Evolutionary conservation across 106 monocot species (phyloP).

Genomic region (Acanthochlamys bracteata): DNA sequence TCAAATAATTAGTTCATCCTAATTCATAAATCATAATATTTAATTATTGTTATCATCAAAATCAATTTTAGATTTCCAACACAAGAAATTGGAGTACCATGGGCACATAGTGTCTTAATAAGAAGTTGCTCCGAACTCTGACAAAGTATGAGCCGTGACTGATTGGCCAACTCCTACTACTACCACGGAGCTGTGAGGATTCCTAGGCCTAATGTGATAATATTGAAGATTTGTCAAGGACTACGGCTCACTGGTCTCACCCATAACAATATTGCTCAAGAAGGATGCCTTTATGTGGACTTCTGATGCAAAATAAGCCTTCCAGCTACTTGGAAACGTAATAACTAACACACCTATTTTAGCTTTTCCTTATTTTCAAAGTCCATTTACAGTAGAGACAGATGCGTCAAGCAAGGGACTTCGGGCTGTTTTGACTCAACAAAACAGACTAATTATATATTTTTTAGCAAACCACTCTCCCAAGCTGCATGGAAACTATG

Average conservation of each 20-base stretch:
- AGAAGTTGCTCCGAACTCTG: background rate
- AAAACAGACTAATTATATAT: background rate
- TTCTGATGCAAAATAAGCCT: background rate
- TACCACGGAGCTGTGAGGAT: background rate
- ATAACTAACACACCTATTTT: background rate
- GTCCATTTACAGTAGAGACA: background rate
- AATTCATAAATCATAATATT: too few species aligned
- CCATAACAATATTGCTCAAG: background rate
- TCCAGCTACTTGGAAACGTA: background rate
- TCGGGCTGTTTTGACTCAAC: background rate
- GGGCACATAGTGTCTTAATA: background rate
- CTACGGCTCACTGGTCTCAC: background rate
- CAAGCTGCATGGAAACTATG: background rate
- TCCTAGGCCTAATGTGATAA: background rate
- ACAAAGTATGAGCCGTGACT: background rate
- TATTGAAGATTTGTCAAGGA: background rate
- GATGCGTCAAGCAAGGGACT: conserved; percentile 1
- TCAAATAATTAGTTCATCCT: too few species aligned
- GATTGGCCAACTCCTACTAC: background rate
- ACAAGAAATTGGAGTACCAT: background rate
- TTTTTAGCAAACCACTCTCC: background rate
- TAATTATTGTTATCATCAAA: too few species aligned
- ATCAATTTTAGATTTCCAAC: background rate
- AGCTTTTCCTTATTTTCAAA: background rate
- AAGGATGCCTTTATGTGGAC: background rate